Conservation (phyloP, 2,329 filamentous ascomycete species). For the Onygenales sp. region DNA sequence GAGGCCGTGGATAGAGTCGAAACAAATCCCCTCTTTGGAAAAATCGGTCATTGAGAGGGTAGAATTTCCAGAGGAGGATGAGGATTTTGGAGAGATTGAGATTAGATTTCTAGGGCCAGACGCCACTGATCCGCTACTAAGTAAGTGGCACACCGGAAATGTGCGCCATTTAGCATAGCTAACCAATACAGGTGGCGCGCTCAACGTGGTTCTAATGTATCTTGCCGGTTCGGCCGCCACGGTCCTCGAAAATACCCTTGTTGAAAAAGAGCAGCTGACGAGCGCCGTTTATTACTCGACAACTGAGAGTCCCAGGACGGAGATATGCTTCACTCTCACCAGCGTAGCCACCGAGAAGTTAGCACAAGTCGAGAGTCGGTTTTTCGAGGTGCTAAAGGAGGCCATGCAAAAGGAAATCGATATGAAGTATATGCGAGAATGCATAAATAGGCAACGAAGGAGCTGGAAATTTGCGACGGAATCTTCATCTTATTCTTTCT, state of each 20-base stretch:
- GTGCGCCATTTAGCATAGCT: slow-evolving; percentile 7
- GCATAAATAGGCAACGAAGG: slow-evolving; percentile 69
- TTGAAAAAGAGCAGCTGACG: slow-evolving; percentile 85
- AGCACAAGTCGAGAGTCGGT: slow-evolving; percentile 69
- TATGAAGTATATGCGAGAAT: slow-evolving; percentile 83
- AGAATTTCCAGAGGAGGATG: slow-evolving; percentile 93
- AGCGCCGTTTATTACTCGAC: slow-evolving; percentile 74
- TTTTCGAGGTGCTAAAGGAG: slow-evolving; percentile 75
- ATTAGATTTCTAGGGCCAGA: slow-evolving; percentile 81
- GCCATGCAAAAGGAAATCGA: slow-evolving; percentile 70
- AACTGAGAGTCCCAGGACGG: slow-evolving; percentile 68
- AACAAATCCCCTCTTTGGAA: slow-evolving; percentile 61
- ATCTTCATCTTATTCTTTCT: slow-evolving; percentile 69
- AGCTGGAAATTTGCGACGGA: slow-evolving; percentile 79
- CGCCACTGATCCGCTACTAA: slow-evolving; percentile 58
- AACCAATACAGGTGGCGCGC: slow-evolving; percentile 48
- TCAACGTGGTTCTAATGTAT: slow-evolving; percentile 75
- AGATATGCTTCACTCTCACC: slow-evolving; percentile 78
- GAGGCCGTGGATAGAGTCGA: slow-evolving; percentile 84
- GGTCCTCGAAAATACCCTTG: slow-evolving; percentile 79
- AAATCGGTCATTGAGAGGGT: slow-evolving; percentile 67
- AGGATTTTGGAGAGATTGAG: slow-evolving; percentile 79
- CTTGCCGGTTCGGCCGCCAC: slow-evolving; percentile 89
- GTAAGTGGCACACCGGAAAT: slow-evolving; percentile 21
- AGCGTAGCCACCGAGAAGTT: slow-evolving; percentile 83